Evolutionary conservation across 2,329 filamentous ascomycete species (phyloP).

Genomic region (Whalleya microplaca): DNA sequence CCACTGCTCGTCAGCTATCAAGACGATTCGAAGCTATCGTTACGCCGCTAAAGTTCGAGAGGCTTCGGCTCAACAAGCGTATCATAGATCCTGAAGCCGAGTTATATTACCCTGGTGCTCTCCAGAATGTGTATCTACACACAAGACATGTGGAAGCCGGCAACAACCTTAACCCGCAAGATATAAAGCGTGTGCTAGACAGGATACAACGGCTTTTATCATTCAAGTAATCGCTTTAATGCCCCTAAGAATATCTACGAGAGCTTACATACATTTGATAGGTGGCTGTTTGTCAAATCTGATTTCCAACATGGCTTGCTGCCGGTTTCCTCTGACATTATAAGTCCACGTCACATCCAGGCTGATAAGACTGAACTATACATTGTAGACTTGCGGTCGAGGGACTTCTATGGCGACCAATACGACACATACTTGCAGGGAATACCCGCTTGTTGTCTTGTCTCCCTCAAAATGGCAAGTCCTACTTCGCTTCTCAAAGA

Average conservation of each 20-base stretch:
- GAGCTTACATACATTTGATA: conserved; percentile 21
- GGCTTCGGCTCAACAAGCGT: conserved; percentile 42
- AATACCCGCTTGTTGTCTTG: conserved; percentile 44
- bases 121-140: conserved; percentile 42
- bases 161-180: conserved; percentile 44
- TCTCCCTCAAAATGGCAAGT: conserved; percentile 45
- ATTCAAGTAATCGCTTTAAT: conserved; percentile 41
- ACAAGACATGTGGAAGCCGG: conserved; percentile 47
- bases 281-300: conserved; percentile 45
- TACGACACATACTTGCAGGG: conserved; percentile 42
- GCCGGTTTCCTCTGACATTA: conserved; percentile 46
- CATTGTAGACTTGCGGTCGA: conserved; percentile 47
- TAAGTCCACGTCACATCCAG: conserved; percentile 38
- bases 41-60: conserved; percentile 48
- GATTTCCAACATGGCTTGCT: conserved; percentile 32
- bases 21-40: conserved; percentile 45
- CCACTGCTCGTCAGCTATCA: conserved; percentile 43
- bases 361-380: conserved; percentile 39
- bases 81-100: conserved; percentile 43
- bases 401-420: conserved; percentile 40
- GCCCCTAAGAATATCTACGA: background rate
- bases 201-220: conserved; percentile 42
- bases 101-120: conserved; percentile 36
- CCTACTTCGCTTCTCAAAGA: conserved; percentile 47
- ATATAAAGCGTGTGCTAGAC: conserved; percentile 42